Evolutionary conservation across 2,329 filamentous ascomycete species (phyloP), one percentile per base, ranked within the genome.

Genomic region (Cladosporium sp.): DNA sequence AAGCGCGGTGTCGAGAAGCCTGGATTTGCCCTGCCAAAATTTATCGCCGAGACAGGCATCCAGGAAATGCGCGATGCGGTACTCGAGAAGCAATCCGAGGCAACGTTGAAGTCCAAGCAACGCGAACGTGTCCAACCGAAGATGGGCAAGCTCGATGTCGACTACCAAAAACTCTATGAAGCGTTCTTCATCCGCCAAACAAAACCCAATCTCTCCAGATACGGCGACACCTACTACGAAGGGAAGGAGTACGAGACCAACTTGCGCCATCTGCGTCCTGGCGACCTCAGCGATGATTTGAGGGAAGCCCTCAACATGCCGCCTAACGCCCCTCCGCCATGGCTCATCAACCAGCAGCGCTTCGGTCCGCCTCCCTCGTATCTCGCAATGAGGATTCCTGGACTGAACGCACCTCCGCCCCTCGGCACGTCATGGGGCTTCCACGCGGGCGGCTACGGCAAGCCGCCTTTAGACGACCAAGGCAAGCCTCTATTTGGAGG

Each of bases 151-250:
- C 78, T 98, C 46, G 93, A 98, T 69, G 97, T 98, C 61, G 93
- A 98, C 71, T 98, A 98, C 70, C 89, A 95, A 67, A 96, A 93
- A 70, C 83, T 97, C 51, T 97, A 97, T 73, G 93, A 97, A 68
- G 93, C 93, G 3, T 98, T 98, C 76, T 98, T 98, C 77, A 83
- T 90, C 55, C 95, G 95, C 68, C 93, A 98, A 73, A 95, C 89
- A 38, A 98, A 98, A 72, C 93, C 93, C 0, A 85, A 90, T 61
- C 75, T 98, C 58, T 97, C 93, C 32, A 82, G 91, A 41, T 98
- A 95, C 63, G 93, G 93, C 38, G 93, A 98, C 70, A 91, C 98
- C n/a, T 98, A 98, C 71, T 97, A 97, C 69, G 93, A 98, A 72
- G 93, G 93, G 67, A 98, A 98, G 70, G 93, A 98, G 68, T 93